Evolutionary conservation across 768 basidiomycete genomes (phyloP), one percentile per base, ranked within the genome.

Genomic region (Kwoniella sp.): DNA sequence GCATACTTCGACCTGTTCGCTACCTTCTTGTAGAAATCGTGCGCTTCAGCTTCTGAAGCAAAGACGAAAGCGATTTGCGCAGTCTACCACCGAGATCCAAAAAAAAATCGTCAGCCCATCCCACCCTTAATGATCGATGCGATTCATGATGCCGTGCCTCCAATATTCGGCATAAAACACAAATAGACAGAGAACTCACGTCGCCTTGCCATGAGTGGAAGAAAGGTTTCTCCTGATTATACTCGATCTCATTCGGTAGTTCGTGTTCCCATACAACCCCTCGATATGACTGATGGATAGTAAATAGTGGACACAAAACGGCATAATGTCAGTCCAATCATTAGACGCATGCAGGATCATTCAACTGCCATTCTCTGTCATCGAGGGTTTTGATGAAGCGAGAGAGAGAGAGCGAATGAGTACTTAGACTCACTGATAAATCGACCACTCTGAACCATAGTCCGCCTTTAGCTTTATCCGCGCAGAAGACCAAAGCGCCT

Each of bases 261-360:
- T 95, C 92, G 68, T 96, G 91, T 62, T 92, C 87, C 95, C 95
- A 99, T 47, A 92, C 86, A 22, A 93, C 85, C 4, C 92, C 92
- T 58, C 92, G 82, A 2, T 90, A 91, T 21, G 92, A 90, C 68
- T 84, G 19, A 59, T 53, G 64, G 26, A 54, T 22, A 27, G 3
- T 22, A n/a, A 17, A n/a, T 6, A 33, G n/a, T n/a, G n/a, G 7
- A 33, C 33, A 33, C 33, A 33, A 33, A 33, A n/a, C n/a, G n/a
- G n/a, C n/a, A n/a, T n/a, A n/a, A n/a, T n/a, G n/a, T n/a, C n/a
- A n/a, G n/a, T n/a, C n/a, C n/a, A n/a, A n/a, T n/a, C n/a, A n/a
- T n/a, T n/a, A 33, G 33, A 33, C 33, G 52, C 33, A 26, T 24
- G n/a, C n/a, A n/a, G n/a, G n/a, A n/a, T n/a, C n/a, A n/a, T n/a